These are phyloP conservation scores for Alloteropsis angusta DNA, from an alignment of 202 grass and related monocot genomes.

Conservation along the genomic window DNA sequence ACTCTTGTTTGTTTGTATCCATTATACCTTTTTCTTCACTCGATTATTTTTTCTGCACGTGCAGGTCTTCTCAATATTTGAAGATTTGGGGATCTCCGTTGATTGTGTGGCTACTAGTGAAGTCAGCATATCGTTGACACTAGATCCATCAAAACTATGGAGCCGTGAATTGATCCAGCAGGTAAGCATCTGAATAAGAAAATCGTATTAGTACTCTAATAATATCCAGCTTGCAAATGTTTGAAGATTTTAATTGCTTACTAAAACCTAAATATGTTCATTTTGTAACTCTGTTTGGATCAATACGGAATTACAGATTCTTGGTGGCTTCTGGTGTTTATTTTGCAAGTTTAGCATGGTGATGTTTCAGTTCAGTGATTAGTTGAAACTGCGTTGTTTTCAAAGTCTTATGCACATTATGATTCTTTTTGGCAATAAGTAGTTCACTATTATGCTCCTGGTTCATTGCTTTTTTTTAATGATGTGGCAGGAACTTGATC, in stretches of 20 bases:
- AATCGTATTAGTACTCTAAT: background rate
- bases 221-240: background rate
- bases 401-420: background rate
- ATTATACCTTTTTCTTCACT: background rate
- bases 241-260: background rate
- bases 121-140: constrained; percentile 90
- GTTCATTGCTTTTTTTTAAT: background rate
- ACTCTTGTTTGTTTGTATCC: background rate
- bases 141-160: constrained; percentile 85
- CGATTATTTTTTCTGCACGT: constrained; percentile 6
- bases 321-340: background rate
- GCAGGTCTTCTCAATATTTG: constrained; percentile 98
- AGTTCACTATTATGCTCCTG: background rate
- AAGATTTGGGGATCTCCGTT: constrained; percentile 93
- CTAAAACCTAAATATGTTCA: background rate
- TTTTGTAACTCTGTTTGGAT: background rate
- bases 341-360: background rate
- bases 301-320: background rate
- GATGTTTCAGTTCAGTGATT: background rate
- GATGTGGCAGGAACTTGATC: constrained; percentile 65
- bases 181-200: constrained; percentile 22
- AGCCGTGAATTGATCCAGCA: constrained; percentile 85
- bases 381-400: background rate
- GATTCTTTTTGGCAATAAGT: background rate
- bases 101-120: constrained; percentile 95